Percentiles rank a stretch among this genome's conserved stretches.
phyloP scores from a whole-genome alignment of 2,329 filamentous ascomycete genomes.

The Bipolaris cookei region DNA sequence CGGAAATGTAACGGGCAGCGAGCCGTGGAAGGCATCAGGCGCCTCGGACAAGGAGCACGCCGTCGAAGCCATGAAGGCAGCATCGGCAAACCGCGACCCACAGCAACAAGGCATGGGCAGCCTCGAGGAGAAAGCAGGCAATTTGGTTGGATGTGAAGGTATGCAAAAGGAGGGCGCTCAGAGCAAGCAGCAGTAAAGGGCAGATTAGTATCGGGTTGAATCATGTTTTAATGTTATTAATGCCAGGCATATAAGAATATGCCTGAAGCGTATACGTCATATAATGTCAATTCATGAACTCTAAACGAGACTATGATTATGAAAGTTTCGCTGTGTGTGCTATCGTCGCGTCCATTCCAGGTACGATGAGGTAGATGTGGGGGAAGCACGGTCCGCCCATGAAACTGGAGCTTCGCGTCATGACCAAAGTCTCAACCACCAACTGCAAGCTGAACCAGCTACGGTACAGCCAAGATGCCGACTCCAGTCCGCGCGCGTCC shows the following conservation, averaged over 20 bases:
- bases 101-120: slow-evolving; percentile 64
- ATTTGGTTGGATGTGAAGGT: slow-evolving; percentile 69
- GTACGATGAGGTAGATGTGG: not conserved
- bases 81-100: slow-evolving; percentile 63
- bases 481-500: slow-evolving; percentile 59
- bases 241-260: too few relatives aligned
- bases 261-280: too few relatives aligned
- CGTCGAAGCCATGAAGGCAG: slow-evolving; percentile 67
- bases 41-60: slow-evolving; percentile 69
- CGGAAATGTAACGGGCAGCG: slow-evolving; percentile 66
- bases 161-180: slow-evolving; percentile 61
- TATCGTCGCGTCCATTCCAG: not conserved
- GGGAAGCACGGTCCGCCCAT: slow-evolving; percentile 8
- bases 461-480: slow-evolving; percentile 30
- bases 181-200: slow-evolving; percentile 31
- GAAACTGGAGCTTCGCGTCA: slow-evolving; percentile 6
- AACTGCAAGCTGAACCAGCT: not conserved
- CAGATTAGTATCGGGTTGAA: not conserved
- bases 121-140: slow-evolving; percentile 69
- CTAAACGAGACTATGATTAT: too few relatives aligned
- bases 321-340: too few relatives aligned
- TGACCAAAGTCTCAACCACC: not conserved
- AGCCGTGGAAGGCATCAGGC: slow-evolving; percentile 68
- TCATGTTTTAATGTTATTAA: too few relatives aligned
- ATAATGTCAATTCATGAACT: too few relatives aligned